Evolutionary conservation across 1,284 basidiomycete genomes (phyloP).

Genomic region (Ganoderma resinaceum): DNA sequence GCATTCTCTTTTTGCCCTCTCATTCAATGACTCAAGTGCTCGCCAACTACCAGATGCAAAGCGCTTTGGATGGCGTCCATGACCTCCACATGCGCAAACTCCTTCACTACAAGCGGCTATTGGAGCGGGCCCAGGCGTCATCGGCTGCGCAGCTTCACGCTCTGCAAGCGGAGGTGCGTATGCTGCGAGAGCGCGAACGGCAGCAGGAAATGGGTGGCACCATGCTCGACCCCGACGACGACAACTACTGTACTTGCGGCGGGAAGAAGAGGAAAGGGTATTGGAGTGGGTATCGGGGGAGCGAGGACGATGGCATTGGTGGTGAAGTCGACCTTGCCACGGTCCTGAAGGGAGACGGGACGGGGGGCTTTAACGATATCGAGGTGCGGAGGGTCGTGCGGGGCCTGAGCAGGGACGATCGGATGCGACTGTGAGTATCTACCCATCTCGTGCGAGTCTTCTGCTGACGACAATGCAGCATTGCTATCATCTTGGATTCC

Average conservation of each 20-base stretch:
- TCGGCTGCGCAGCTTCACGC: constrained; percentile 82
- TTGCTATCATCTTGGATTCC: constrained; percentile 58
- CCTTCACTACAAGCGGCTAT: constrained; percentile 74
- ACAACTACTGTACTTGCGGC: constrained; percentile 65
- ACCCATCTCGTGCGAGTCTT: neutral
- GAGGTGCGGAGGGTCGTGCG: constrained; percentile 71
- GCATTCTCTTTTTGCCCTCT: constrained; percentile 1
- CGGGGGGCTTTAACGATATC: constrained; percentile 68
- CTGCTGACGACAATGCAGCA: constrained; percentile 33
- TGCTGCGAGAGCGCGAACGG: constrained; percentile 54
- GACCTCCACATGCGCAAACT: constrained; percentile 68
- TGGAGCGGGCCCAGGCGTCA: constrained; percentile 78
- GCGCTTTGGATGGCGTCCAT: constrained; percentile 60
- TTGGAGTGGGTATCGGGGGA: constrained; percentile 67
- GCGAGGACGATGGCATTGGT: constrained; percentile 44
- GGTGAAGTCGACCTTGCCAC: constrained; percentile 52
- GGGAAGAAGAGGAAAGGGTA: constrained; percentile 63
- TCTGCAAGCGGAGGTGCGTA: constrained; percentile 73
- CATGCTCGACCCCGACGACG: constrained; percentile 36
- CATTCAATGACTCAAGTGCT: constrained; percentile 9
- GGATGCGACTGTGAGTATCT: constrained; percentile 72
- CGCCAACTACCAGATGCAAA: constrained; percentile 55
- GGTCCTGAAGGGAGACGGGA: constrained; percentile 58
- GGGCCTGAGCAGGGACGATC: constrained; percentile 65
- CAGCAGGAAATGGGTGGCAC: constrained; percentile 36